Conservation (phyloP, 2,329 filamentous ascomycete genomes). For the Tolypocladium guangdongense region DNA sequence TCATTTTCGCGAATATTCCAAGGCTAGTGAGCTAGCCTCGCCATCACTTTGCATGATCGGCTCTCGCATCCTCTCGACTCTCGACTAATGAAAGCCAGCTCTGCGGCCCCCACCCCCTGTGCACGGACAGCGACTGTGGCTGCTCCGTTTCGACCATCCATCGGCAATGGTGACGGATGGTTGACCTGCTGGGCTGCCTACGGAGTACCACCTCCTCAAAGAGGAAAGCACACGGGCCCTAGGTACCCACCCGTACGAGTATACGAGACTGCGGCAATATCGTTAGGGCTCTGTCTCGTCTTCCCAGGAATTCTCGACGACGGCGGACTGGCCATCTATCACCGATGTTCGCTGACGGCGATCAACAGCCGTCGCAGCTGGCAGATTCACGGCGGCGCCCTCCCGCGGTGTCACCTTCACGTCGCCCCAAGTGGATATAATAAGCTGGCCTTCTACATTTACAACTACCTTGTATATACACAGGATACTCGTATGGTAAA, state of each 20-base stretch:
- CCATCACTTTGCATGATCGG: background rate
- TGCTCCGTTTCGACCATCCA: background rate
- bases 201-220: background rate
- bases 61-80: background rate
- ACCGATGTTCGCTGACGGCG: background rate
- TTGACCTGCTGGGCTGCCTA: background rate
- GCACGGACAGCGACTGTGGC: background rate
- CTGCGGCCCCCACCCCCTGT: background rate
- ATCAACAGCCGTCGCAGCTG: background rate
- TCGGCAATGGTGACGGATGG: background rate
- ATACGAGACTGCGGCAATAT: background rate
- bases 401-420: background rate
- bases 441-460: background rate
- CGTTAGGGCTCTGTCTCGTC: background rate
- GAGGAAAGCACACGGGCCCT: background rate
- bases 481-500: background rate
- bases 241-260: no score
- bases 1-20: background rate
- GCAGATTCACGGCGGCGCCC: background rate
- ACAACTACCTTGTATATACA: background rate
- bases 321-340: background rate
- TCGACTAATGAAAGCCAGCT: background rate
- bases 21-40: background rate
- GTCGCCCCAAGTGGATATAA: background rate
- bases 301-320: background rate